These are phyloP conservation scores for Hypoxylon trugodes DNA, from an alignment of 495 filamentous ascomycete genomes.

Conservation along the genomic window DNA sequence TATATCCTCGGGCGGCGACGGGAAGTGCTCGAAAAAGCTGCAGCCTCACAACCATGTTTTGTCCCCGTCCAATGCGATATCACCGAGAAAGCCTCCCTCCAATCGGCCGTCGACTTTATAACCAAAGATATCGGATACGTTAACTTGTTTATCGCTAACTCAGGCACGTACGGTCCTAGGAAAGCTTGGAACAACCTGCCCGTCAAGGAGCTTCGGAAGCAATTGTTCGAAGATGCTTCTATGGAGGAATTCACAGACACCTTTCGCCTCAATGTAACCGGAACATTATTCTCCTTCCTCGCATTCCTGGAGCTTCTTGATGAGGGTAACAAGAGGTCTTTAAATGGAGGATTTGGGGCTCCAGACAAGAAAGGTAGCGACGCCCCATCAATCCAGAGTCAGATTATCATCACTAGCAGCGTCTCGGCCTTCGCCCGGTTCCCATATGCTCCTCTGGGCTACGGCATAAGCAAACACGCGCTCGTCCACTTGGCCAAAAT, in stretches of 20 bases:
- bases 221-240: constrained; percentile 51
- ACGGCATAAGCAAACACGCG: constrained; percentile 63
- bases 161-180: constrained; percentile 58
- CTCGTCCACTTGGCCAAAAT: constrained; percentile 63
- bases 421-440: constrained; percentile 59
- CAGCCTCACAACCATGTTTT: constrained; percentile 47
- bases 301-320: constrained; percentile 67
- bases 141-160: constrained; percentile 67
- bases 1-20: constrained; percentile 69
- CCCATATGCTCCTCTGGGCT: constrained; percentile 53
- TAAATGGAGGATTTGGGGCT: constrained; percentile 41
- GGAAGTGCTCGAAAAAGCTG: constrained; percentile 57
- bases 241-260: constrained; percentile 62
- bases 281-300: constrained; percentile 60
- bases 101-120: constrained; percentile 57
- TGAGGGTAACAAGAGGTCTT: constrained; percentile 61
- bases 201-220: constrained; percentile 55
- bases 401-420: constrained; percentile 63
- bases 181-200: constrained; percentile 45
- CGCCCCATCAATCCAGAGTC: constrained; percentile 57
- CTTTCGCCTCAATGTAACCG: constrained; percentile 62
- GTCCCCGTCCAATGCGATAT: constrained; percentile 65
- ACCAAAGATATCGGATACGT: constrained; percentile 59
- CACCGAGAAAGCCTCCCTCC: constrained; percentile 62
- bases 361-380: constrained; percentile 24